phyloP scores from a whole-genome alignment of 768 basidiomycete genomes.

The Lyophyllum atratum region DNA sequence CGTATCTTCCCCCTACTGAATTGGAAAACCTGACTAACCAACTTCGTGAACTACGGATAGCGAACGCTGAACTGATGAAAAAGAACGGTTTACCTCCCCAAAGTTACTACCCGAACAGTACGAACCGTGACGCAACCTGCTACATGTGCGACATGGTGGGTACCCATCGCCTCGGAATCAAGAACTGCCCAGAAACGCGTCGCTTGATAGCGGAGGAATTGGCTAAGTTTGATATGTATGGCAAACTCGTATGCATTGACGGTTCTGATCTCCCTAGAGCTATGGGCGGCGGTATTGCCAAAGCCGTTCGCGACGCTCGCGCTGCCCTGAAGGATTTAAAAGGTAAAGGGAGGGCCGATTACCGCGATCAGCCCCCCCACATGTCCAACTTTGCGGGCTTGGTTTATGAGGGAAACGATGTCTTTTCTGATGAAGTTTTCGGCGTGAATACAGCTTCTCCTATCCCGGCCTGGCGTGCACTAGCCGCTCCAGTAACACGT shows the following conservation, averaged over 20 bases:
- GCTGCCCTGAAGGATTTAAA: not conserved
- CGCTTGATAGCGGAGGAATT: slow-evolving; percentile 4
- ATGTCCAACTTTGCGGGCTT: slow-evolving; percentile 10
- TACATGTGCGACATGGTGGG: not conserved
- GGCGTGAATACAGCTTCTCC: not conserved
- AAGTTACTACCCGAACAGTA: not conserved
- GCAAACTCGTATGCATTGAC: slow-evolving; percentile 1
- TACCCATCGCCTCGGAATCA: slow-evolving; percentile 4
- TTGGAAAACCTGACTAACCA: not conserved
- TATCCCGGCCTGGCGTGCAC: not conserved
- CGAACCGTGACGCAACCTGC: not conserved
- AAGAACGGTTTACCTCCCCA: not conserved
- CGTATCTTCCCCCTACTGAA: not conserved
- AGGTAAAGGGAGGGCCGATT: slow-evolving; percentile 1
- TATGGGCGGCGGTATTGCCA: not conserved
- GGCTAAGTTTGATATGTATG: not conserved
- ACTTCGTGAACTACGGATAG: not conserved
- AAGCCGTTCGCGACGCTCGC: not conserved
- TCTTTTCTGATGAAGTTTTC: not conserved
- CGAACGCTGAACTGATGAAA: not conserved
- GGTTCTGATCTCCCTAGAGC: not conserved
- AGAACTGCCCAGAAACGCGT: slow-evolving; percentile 11
- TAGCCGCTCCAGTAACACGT: not conserved
- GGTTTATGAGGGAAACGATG: slow-evolving; percentile 1
- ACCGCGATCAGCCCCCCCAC: slow-evolving; percentile 6